Evolutionary conservation across 495 filamentous ascomycete genomes (phyloP), one percentile per base, ranked within the genome.

Genomic region (Bacidia gigantensis): DNA sequence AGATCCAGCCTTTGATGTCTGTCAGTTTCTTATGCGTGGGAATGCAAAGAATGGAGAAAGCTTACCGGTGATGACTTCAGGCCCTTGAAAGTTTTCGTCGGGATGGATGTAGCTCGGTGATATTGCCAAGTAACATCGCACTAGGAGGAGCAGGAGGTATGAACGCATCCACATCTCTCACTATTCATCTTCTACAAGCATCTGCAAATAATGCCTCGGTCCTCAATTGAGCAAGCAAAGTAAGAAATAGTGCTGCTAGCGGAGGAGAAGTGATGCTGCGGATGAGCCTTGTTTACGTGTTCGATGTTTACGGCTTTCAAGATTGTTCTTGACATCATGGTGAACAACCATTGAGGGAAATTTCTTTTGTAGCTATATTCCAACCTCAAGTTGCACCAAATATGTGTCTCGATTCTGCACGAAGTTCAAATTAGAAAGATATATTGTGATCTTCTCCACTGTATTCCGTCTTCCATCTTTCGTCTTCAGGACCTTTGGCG

Each of bases 31-130:
- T 14, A 39, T 38, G 2, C 17, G 14, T 49, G 3, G 21, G 44
- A 14, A 29, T 14, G 21, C 23, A 35, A 11, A 47, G 17, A 41
- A 22, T 29, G 38, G 21, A 26, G 32, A 9, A 32, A n/a, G 72
- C 85, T 64, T 81, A 95, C 90, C 89, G 54, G 89, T 89, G 60
- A 95, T 90, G 49, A 97, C 84, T 71, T 98, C 92, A 10, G 90
- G 92, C 18, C 92, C 92, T 63, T 98, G 92, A 63, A 98, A 98
- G 68, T 96, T 87, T 73, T 98, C 92, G 69, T 98, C 92, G 2
- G 92, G 92, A 66, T 98, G 92, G 26, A 98, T 78, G 67, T 98
- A 98, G 71, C 90, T 96, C 43, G 92, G 86, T 45, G 83, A 88
- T 26, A 95, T 73, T 42, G 92, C 89, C 60, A 96, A 93, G 73